Conservation (phyloP, 495 filamentous ascomycete genomes). For the Penicillium silybi region DNA sequence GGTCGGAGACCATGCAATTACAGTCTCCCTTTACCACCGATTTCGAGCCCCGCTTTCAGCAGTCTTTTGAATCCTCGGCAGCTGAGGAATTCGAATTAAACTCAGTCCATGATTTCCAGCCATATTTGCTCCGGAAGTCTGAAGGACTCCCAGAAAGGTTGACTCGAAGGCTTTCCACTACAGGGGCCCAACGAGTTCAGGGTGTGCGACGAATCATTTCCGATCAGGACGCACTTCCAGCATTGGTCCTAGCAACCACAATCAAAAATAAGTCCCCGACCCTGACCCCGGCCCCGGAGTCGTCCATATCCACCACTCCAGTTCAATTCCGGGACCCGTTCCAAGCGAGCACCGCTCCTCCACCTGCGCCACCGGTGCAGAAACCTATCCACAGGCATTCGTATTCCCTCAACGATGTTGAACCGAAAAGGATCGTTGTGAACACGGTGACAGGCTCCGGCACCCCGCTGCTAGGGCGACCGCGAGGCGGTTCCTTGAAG, state of each 20-base stretch:
- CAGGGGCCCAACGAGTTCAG: slow-evolving; percentile 22
- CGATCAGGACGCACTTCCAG: slow-evolving; percentile 26
- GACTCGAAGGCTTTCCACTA: slow-evolving; percentile 28
- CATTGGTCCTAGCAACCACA: slow-evolving; percentile 38
- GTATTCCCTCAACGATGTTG: slow-evolving; percentile 22
- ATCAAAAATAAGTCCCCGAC: slow-evolving; percentile 19
- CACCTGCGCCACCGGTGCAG: slow-evolving; percentile 2
- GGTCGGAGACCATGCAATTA: slow-evolving; percentile 66
- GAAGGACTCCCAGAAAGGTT: slow-evolving; percentile 34
- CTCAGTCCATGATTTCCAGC: slow-evolving; percentile 33
- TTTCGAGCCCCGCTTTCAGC: slow-evolving; percentile 26
- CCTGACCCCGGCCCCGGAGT: background rate
- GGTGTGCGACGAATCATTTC: slow-evolving; percentile 27
- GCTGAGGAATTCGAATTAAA: slow-evolving; percentile 15
- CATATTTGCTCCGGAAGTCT: slow-evolving; percentile 42
- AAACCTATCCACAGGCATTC: slow-evolving; percentile 17
- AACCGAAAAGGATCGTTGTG: slow-evolving; percentile 21
- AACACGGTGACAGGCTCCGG: slow-evolving; percentile 22
- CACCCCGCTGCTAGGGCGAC: slow-evolving; percentile 14
- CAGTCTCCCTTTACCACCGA: slow-evolving; percentile 28
- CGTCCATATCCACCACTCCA: slow-evolving; percentile 9
- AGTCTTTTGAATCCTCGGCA: slow-evolving; percentile 14
- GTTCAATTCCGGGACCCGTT: slow-evolving; percentile 39
- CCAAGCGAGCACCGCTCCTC: slow-evolving; percentile 3
- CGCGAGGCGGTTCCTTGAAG: slow-evolving; percentile 27